Percentiles rank a stretch among this genome's conserved stretches.
Conservation (phyloP, 108 stramenopile genomes). For the Nannochloropsis gaditana region DNA sequence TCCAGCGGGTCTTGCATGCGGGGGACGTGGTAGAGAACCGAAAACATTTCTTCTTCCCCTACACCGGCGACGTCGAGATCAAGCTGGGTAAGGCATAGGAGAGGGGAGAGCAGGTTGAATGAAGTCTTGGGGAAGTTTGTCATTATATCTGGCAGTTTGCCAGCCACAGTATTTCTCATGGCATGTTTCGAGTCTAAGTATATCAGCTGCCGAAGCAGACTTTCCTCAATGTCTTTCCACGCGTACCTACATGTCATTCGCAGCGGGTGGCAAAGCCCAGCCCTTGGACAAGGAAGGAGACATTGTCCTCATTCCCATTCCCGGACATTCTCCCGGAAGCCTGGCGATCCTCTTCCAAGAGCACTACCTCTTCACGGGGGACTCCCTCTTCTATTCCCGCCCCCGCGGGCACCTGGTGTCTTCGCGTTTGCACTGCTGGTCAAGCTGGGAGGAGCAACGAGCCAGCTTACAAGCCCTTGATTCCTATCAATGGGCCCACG, state of each 20-base stretch:
- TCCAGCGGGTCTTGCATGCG: slow-evolving; percentile 17
- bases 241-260: not conserved
- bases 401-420: not conserved
- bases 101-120: not conserved
- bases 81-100: not conserved
- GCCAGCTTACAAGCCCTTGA: not conserved
- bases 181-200: no score
- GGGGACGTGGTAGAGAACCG: not conserved
- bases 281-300: slow-evolving; percentile 2
- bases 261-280: not conserved
- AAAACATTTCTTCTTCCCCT: not conserved
- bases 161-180: no score
- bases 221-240: not conserved
- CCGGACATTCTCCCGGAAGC: not conserved
- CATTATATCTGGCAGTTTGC: no score
- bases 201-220: no score
- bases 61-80: not conserved
- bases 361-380: not conserved
- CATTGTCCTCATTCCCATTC: not conserved
- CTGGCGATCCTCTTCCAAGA: not conserved
- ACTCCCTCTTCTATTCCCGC: not conserved
- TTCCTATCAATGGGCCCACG: not conserved
- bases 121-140: not conserved
- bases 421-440: slow-evolving; percentile 19
- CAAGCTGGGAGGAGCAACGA: not conserved